Percentiles rank a stretch among this genome's conserved stretches.
phyloP scores from a whole-genome alignment of 2,329 filamentous ascomycete genomes.

The Fusarium euwallaceae region DNA sequence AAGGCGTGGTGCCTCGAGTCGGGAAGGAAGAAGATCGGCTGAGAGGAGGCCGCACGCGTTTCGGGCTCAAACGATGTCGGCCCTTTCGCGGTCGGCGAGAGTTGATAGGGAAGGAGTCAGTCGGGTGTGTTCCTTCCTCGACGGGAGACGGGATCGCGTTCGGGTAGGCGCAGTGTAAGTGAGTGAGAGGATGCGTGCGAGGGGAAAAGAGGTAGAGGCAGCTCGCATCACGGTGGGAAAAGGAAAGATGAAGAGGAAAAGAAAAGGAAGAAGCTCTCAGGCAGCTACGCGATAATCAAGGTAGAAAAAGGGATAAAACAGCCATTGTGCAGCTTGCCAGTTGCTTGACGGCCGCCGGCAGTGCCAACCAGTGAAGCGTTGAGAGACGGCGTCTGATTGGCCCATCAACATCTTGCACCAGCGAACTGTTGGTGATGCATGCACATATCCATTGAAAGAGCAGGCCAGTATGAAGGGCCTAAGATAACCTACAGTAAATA shows the following conservation, averaged over 20 bases:
- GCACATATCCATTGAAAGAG: neutral
- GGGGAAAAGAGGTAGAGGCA: neutral
- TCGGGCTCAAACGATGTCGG: neutral
- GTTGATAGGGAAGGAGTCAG: neutral
- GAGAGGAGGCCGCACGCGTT: neutral
- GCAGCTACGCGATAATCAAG: neutral
- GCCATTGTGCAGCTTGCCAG: conserved; percentile 12
- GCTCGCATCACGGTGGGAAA: neutral
- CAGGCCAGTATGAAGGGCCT: neutral
- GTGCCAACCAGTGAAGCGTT: conserved; percentile 1
- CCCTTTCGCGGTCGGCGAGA: neutral
- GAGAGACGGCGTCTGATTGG: neutral
- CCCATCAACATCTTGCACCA: neutral
- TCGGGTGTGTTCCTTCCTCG: neutral
- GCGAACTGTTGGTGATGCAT: neutral
- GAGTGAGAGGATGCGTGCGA: neutral
- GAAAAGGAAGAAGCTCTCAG: neutral
- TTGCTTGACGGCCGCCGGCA: conserved; percentile 11
- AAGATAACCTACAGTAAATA: neutral
- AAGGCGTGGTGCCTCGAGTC: neutral
- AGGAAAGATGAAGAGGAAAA: no score
- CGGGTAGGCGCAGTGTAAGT: neutral
- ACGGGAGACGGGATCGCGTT: neutral
- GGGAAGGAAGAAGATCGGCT: neutral
- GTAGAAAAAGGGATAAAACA: neutral